Evolutionary conservation across 495 filamentous ascomycete genomes (phyloP), one percentile per base, ranked within the genome.

Genomic region (Neurospora sp.): DNA sequence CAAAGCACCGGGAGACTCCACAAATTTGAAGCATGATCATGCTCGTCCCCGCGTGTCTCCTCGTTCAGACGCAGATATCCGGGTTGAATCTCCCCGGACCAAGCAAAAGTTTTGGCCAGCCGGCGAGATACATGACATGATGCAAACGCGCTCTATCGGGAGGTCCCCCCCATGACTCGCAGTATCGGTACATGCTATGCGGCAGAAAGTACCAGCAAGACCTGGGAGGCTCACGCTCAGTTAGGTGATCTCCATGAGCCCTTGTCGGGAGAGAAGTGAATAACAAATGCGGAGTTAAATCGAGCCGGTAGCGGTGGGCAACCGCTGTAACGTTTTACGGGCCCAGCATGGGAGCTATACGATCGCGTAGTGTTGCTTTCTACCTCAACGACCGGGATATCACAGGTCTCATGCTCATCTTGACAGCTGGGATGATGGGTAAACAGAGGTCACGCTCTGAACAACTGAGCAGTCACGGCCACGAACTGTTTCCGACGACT

Each of bases 101-200:
- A 79, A 81, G 78, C 76, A 76, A 70, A 74, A 70, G 70, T 59
- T 59, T 27, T 41, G 16, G n/a, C 41, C 44, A 14, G 31, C 44
- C 75, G 79, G 77, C 76, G 74, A 79, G 27, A 72, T 70, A 78
- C 79, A 80, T 74, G 73, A 71, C 70, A 70, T 69, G 72, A 71
- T 78, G 78, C 76, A 77, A 75, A 80, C 70, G 54, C 74, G 75
- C 76, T 70, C 20, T 18, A 71, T 70, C 39, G 37, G 69, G 38
- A 71, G 70, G 70, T 69, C 11, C 18, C 11, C 11, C 23, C 27
- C 31, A 31, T 38, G n/a, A 39, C 39, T 38, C 16, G 44, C 41
- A 42, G 46, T 37, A 69, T 70, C 44, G 27, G 41, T 20, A 20
- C 69, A 72, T 74, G 70, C 38, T 39, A 74, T 35, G 27, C 54